Base-by-base conservation (phyloP, 257 asterid species). In the Scutellaria baicalensis region DNA sequence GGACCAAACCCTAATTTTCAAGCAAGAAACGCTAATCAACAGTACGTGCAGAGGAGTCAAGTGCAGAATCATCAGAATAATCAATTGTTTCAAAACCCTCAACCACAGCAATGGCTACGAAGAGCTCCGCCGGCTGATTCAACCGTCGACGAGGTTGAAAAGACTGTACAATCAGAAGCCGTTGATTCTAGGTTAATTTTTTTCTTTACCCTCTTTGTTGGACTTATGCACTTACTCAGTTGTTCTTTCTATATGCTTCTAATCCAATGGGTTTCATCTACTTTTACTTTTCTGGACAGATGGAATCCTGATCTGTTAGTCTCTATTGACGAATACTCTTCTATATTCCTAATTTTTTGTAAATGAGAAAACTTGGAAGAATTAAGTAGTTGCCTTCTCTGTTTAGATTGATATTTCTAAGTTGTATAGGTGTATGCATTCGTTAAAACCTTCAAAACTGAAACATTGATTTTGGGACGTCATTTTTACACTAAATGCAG, bases 61-160 rank as follows among this genome's bases (percentile, higher is more conserved):
- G 54, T 78, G 80, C 89, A 68, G 73, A 76, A 64, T 66, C 55
- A 70, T 60, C 92, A 84, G 74, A 86, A 75, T 36, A 82, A 84
- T 9, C 95, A 85, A 47, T 77, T 76, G 69, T 75, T 42, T 64
- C 95, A 87, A 60, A 73, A 80, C 72, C 80, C 85, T 76, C 96
- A 85, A 75, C 88, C 84, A 35, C 98, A 88, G 77, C 97, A 93
- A 76, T 93, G 98, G 98, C 86, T 90, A 56, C 85, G 89, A 48
- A 85, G 96, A 77, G 72, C 77, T 64, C 56, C 81, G 18, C 78
- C 78, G 48, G 51, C 83, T 38, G 93, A 83, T 77, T 76, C 91
- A 8, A 49, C 81, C 40, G 77, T 78, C 21, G 92, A 88, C 1
- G 97, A 93, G 86, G 93, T 93, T 43, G 97, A 90, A 69, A 93